phyloP scores from a whole-genome alignment of 2,329 filamentous ascomycete species.

The Cercospora citrullina region DNA sequence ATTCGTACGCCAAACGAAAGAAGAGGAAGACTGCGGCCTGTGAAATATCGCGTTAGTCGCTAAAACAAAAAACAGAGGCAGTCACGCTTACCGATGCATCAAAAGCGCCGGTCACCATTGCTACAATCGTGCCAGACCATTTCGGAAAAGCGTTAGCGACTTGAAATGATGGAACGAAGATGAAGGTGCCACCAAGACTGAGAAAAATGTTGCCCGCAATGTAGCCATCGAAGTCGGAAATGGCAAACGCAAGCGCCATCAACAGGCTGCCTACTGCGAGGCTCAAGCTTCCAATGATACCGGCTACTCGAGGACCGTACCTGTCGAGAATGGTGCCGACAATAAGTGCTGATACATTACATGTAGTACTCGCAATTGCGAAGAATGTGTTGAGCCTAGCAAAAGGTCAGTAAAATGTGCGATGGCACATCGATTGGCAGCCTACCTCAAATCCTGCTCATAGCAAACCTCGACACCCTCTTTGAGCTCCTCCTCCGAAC shows the following conservation, averaged over 20 bases:
- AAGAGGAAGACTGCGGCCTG: constrained; percentile 50
- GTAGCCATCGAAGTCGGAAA: constrained; percentile 68
- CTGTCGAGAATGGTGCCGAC: constrained; percentile 82
- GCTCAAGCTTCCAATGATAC: constrained; percentile 67
- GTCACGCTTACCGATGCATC: constrained; percentile 43
- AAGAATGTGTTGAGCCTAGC: constrained; percentile 80
- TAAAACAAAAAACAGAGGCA: neutral
- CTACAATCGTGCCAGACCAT: constrained; percentile 51
- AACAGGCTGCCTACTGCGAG: constrained; percentile 67
- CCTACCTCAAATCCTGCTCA: constrained; percentile 54
- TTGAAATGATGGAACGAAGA: constrained; percentile 54
- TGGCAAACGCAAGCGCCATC: constrained; percentile 64
- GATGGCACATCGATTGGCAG: neutral
- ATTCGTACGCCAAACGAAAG: constrained; percentile 51
- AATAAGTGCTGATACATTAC: constrained; percentile 81
- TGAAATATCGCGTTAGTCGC: neutral
- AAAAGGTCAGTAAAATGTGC: constrained; percentile 6
- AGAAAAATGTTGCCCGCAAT: constrained; percentile 51
- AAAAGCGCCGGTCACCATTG: constrained; percentile 52
- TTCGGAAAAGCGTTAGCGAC: constrained; percentile 53
- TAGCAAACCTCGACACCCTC: constrained; percentile 55
- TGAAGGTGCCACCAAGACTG: constrained; percentile 51
- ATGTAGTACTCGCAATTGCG: constrained; percentile 81
- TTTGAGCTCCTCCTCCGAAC: constrained; percentile 55
- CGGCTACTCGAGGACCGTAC: constrained; percentile 75